Evolutionary conservation across 2,329 filamentous ascomycete genomes (phyloP), one percentile per base, ranked within the genome.

Genomic region (Pseudogymnoascus sp.): DNA sequence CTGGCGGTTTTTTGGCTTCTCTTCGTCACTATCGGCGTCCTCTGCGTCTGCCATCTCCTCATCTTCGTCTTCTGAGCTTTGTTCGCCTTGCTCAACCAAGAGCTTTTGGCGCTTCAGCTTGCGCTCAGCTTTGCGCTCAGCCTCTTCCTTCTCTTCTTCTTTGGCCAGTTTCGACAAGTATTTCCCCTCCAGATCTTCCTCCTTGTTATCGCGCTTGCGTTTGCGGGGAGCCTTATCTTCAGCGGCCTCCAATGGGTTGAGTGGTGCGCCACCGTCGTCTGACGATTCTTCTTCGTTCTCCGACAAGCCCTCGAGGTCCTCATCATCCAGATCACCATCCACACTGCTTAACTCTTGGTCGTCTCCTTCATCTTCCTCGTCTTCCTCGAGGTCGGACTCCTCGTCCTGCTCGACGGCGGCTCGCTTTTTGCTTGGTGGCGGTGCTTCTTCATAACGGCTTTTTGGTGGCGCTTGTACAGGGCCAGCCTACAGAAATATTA

Each of bases 121-220:
- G 60, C 75, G 71, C 37, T 75, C 67, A 16, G 69, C 77, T 65
- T 79, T 76, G 62, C 78, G 65, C 62, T 78, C 80, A 62, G 79
- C 73, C 63, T 82, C 79, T 73, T 83, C 79, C 72, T 85, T 80
- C 72, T 85, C 78, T 69, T 85, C 82, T 71, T 87, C 76, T 72
- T 85, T 76, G 69, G 80, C 82, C 31, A 93, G 75, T 68, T 86
- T 86, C 63, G 83, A 79, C 77, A 93, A 79, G 70, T 93, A 92
- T 61, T 83, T 84, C 64, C 81, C 83, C 72, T 92, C 90, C 1
- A 92, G 76, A 64, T 90, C 85, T 23, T 90, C 83, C 10, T 88
- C 84, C 34, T 88, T 82, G 64, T 80, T 73, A 62, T 78, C 86
- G 65, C 88, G 81, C 77, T 89, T 90, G 66, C 87, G 81, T 74